Evolutionary conservation across 306 rosid genomes (phyloP), one percentile per base, ranked within the genome.

Genomic region (Lagenaria siceraria): DNA sequence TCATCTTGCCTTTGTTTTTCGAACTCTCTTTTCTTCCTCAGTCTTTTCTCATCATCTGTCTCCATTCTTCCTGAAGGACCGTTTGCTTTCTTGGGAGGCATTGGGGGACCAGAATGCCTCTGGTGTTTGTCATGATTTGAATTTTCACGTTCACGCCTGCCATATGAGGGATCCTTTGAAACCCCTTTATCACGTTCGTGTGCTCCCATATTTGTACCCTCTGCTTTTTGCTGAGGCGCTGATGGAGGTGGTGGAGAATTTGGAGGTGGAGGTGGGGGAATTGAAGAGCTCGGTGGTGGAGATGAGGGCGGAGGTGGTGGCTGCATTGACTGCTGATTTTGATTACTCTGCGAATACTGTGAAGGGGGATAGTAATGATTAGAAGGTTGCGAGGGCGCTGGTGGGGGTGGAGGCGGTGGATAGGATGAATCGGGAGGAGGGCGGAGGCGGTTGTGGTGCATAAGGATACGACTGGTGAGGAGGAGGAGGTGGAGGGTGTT

Each of bases 1-100:
- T 92, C 98, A 65, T 92, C 97, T 35, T 95, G 97, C 79, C 87
- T 86, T 49, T 84, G 96, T 86, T 92, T 95, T 85, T 95, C 99
- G 78, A 83, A 86, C 78, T 95, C 99, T 68, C 86, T 92, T 88
- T 86, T 92, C 79, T 89, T 95, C 78, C 98, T 89, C 78, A 84
- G 13, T 85, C 96, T 85, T 83, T 80, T 89, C 64, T 95, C 97
- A 35, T 95, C 99, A 42, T 92, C 99, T 0, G 98, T 89, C 88
- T 95, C 99, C 61, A 76, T 83, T 40, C 87, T 92, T 74, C 90
- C 88, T 0, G 85, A 60, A 3, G 83, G 80, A 68, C 86, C 96
- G 78, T 90, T 90, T 5, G 84, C 24, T 80, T 85, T 90, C 84
- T 89, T 88, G 59, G 25, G 81, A 3, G 86, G 86, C 69, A 81